Conservation (phyloP, 2,329 filamentous ascomycete genomes). For the Ophiostoma ulmi region DNA sequence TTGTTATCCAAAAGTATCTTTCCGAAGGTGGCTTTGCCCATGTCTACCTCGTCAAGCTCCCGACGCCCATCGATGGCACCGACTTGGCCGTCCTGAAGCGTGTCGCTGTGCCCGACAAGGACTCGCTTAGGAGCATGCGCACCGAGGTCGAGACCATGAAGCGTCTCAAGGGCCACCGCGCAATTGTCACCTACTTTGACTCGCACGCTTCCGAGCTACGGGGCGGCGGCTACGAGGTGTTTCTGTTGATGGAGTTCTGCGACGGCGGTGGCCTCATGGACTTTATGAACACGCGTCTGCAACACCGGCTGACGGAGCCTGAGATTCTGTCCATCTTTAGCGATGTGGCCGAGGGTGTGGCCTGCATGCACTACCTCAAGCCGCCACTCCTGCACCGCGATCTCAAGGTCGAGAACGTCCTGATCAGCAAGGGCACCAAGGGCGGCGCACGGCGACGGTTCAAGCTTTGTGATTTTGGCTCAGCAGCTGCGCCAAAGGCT, state of each 20-base stretch:
- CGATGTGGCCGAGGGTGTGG: constrained; percentile 91
- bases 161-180: constrained; percentile 90
- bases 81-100: constrained; percentile 85
- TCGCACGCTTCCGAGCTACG: constrained; percentile 93
- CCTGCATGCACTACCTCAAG: constrained; percentile 98
- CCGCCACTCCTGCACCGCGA: constrained; percentile 88
- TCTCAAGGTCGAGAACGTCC: constrained; percentile 94
- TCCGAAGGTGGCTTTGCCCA: constrained; percentile 98
- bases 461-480: constrained; percentile 98
- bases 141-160: constrained; percentile 99
- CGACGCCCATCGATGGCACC: constrained; percentile 68
- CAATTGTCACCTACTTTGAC: constrained; percentile 97
- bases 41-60: constrained; percentile 90
- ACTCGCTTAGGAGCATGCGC: constrained; percentile 89
- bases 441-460: constrained; percentile 63
- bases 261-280: constrained; percentile 92
- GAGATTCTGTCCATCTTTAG: constrained; percentile 97
- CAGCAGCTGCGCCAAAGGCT: constrained; percentile 73
- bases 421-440: constrained; percentile 59
- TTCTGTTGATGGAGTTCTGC: constrained; percentile 97
- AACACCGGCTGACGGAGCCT: constrained; percentile 93
- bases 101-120: constrained; percentile 94
- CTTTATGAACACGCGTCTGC: constrained; percentile 97
- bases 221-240: constrained; percentile 93
- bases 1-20: constrained; percentile 93